phyloP scores from a whole-genome alignment of 345 rosid species.

The Camelina sativa region DNA sequence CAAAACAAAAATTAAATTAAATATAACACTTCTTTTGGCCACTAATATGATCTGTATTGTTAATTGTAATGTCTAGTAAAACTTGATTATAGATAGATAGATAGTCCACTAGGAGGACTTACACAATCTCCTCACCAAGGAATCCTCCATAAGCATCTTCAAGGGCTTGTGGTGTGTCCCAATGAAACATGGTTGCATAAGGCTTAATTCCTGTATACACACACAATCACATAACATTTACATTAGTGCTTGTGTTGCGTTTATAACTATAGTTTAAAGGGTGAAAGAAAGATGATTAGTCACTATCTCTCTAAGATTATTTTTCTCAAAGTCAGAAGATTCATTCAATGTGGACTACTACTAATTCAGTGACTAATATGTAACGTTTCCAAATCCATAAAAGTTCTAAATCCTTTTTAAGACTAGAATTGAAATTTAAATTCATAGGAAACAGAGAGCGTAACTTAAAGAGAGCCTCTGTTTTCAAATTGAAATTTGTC shows the following conservation, averaged over 20 bases:
- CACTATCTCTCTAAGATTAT: background rate
- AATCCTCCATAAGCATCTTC: slow-evolving; percentile 61
- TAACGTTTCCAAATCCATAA: background rate
- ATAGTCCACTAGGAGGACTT: slow-evolving; percentile 25
- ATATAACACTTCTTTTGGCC: background rate
- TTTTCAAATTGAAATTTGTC: slow-evolving; percentile 7
- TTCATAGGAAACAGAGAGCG: slow-evolving; percentile 12
- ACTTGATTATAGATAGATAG: background rate
- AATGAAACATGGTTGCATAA: slow-evolving; percentile 48
- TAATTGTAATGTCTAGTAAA: background rate
- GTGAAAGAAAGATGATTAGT: background rate
- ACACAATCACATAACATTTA: background rate
- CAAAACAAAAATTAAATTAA: background rate
- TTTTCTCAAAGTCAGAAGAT: slow-evolving; percentile 5
- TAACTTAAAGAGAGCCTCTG: background rate
- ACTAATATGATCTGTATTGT: background rate
- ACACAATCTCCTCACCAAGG: slow-evolving; percentile 47
- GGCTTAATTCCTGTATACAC: slow-evolving; percentile 48
- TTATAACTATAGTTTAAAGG: slow-evolving; percentile 7
- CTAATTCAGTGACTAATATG: background rate
- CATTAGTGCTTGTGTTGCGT: slow-evolving; percentile 4
- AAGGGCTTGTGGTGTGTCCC: slow-evolving; percentile 58
- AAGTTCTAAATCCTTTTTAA: background rate
- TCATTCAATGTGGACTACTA: slow-evolving; percentile 6
- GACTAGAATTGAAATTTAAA: background rate